These are phyloP conservation scores for Xylaria telfairii DNA, from an alignment of 495 filamentous ascomycete species.

Conservation along the genomic window DNA sequence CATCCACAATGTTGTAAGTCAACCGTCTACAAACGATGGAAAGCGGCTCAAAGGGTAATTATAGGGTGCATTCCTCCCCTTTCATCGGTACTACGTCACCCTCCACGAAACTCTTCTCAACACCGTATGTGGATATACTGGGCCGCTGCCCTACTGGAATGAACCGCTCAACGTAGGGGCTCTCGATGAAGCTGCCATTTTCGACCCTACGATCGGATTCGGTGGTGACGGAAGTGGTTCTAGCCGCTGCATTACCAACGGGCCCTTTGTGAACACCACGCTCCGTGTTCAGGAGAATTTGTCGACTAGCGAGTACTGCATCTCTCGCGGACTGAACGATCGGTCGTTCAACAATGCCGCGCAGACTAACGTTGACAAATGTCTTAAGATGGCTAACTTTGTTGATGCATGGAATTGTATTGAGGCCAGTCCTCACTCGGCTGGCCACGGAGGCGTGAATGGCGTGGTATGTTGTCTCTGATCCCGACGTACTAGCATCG, in stretches of 20 bases:
- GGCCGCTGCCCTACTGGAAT: slow-evolving; percentile 50
- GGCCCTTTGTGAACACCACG: slow-evolving; percentile 39
- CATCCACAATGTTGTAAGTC: slow-evolving; percentile 41
- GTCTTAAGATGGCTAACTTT: background rate
- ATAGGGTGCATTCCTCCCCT: slow-evolving; percentile 41
- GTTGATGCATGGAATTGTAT: slow-evolving; percentile 6
- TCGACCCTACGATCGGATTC: slow-evolving; percentile 41
- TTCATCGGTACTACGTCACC: slow-evolving; percentile 39
- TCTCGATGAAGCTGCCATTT: slow-evolving; percentile 35
- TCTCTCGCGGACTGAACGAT: background rate
- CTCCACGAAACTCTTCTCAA: slow-evolving; percentile 41
- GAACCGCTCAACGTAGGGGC: slow-evolving; percentile 43
- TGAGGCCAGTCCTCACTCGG: background rate
- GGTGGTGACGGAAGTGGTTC: slow-evolving; percentile 40
- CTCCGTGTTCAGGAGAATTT: background rate
- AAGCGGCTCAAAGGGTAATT: background rate
- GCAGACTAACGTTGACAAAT: background rate
- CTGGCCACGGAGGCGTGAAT: too few relatives aligned
- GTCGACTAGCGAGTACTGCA: background rate
- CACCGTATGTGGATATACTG: slow-evolving; percentile 46
- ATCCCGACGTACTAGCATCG: too few relatives aligned
- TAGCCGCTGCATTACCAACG: slow-evolving; percentile 40
- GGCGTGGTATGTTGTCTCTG: too few relatives aligned
- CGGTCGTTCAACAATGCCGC: background rate
- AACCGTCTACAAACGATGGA: slow-evolving; percentile 27